Conservation (phyloP, 331 rosid genomes). For the Pyracantha coccinea region DNA sequence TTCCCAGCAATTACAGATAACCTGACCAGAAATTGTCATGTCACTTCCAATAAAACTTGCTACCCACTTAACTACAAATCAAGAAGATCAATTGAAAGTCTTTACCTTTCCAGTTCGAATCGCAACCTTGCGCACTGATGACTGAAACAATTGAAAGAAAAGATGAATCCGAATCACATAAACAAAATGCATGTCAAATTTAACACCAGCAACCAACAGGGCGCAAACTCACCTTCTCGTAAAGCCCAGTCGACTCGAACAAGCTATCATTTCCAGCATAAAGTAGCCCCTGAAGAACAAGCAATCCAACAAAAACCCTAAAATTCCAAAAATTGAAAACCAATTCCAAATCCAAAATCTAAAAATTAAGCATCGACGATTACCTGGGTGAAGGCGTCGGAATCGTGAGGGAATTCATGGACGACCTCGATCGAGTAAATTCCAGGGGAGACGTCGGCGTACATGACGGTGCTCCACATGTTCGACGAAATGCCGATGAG, state of each 20-base stretch:
- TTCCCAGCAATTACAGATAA: background rate
- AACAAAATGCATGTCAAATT: background rate
- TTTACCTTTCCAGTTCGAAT: slow-evolving; percentile 82
- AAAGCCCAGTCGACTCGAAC: slow-evolving; percentile 80
- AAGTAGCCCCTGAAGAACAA: slow-evolving; percentile 71
- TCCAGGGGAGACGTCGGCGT: slow-evolving; percentile 2
- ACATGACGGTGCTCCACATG: slow-evolving; percentile 13
- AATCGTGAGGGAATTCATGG: slow-evolving; percentile 78
- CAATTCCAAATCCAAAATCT: background rate
- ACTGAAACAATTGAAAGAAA: slow-evolving; percentile 43
- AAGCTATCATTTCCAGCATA: slow-evolving; percentile 62
- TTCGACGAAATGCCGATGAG: slow-evolving; percentile 41
- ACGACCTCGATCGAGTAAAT: slow-evolving; percentile 50
- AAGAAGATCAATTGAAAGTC: background rate
- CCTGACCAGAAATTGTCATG: background rate
- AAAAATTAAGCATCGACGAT: background rate
- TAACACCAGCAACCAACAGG: too few species aligned
- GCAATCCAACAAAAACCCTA: background rate
- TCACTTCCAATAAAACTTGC: too few species aligned
- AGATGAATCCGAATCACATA: background rate
- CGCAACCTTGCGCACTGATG: slow-evolving; percentile 78
- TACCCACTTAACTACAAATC: background rate
- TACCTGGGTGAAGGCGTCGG: slow-evolving; percentile 85
- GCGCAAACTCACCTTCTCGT: slow-evolving; percentile 42
- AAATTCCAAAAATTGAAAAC: too few species aligned